Evolutionary conservation across 2,329 filamentous ascomycete species (phyloP).

Genomic region (Fusarium heterosporum): DNA sequence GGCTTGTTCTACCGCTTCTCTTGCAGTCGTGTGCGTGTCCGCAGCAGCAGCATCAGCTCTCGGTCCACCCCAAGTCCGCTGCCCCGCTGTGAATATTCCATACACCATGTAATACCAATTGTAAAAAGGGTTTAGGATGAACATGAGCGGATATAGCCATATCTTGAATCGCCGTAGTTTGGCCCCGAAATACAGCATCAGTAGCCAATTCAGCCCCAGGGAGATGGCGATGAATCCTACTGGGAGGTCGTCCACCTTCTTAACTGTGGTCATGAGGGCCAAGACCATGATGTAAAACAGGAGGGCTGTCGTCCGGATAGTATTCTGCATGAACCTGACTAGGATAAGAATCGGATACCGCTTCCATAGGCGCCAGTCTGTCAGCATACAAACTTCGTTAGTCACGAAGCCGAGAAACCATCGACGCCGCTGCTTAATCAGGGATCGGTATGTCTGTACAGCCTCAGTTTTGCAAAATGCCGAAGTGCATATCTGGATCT

Average conservation of each 20-base stretch:
- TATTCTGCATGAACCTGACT: constrained; percentile 95
- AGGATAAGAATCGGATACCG: constrained; percentile 88
- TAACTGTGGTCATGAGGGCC: constrained; percentile 85
- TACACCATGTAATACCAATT: constrained; percentile 99
- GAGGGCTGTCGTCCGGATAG: constrained; percentile 91
- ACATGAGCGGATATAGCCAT: constrained; percentile 96
- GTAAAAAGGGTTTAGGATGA: constrained; percentile 93
- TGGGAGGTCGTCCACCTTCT: constrained; percentile 81
- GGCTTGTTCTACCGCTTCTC: constrained; percentile 86
- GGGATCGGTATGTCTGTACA: constrained; percentile 84
- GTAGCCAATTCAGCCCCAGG: constrained; percentile 89
- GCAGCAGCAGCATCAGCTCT: constrained; percentile 88
- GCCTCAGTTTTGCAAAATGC: constrained; percentile 99
- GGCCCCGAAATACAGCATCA: constrained; percentile 96
- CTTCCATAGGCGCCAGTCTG: constrained; percentile 90
- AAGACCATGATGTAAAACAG: constrained; percentile 95
- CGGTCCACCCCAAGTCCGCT: constrained; percentile 95
- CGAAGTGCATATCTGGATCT: constrained; percentile 97
- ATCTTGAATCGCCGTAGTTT: constrained; percentile 92
- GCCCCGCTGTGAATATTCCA: constrained; percentile 92
- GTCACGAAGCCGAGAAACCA: constrained; percentile 99
- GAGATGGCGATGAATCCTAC: constrained; percentile 95
- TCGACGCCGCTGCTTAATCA: constrained; percentile 92
- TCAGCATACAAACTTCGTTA: constrained; percentile 98
- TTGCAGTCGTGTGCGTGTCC: constrained; percentile 78